Evolutionary conservation across 1,284 basidiomycete genomes (phyloP), one percentile per base, ranked within the genome.

Genomic region (Cryptococcus sp.): DNA sequence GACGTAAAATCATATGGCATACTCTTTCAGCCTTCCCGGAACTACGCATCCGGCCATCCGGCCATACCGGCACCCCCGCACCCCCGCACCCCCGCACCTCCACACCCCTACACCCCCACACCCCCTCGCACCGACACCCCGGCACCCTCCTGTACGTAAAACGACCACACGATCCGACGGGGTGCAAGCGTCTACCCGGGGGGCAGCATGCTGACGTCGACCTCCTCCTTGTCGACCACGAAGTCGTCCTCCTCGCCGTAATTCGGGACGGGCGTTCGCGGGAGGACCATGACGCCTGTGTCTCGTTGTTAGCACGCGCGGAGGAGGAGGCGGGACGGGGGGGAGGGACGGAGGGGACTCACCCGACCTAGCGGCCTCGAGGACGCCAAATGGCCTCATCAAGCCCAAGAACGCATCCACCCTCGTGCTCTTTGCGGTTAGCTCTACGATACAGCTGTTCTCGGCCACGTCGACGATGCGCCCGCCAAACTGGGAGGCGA

Each of bases 381-480:
- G 82, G 54, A 98, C 85, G 46, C 96, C 96, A 72, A 95, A 99
- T 5, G 95, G 95, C 73, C 93, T 87, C 64, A 98, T 81, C 46
- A 99, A 80, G 65, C 85, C 87, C 68, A 98, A 80, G 81, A 98
- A 98, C 18, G 92, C 91, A 71, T 98, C 90, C 50, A 98, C 89
- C 43, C 95, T 82, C 44, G 82, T 80, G 52, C 89, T 91, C 82
- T 98, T 98, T 50, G 89, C 96, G 21, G 88, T 88, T 77, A 98
- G 80, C 80, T 99, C 95, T 47, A 98, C 89, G 62, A 98, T 97
- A 47, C 95, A 87, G 70, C 87, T 89, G 70, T 95, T 87, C 75
- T 94, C 90, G 76, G 89, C 90, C 53, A 99, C 87, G 76, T 99
- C 96, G 44, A 98, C 94, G 57, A 98, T 86, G 66, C 87, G 87